Conservation (phyloP, 495 filamentous ascomycete species). For the Poronia punctata region DNA sequence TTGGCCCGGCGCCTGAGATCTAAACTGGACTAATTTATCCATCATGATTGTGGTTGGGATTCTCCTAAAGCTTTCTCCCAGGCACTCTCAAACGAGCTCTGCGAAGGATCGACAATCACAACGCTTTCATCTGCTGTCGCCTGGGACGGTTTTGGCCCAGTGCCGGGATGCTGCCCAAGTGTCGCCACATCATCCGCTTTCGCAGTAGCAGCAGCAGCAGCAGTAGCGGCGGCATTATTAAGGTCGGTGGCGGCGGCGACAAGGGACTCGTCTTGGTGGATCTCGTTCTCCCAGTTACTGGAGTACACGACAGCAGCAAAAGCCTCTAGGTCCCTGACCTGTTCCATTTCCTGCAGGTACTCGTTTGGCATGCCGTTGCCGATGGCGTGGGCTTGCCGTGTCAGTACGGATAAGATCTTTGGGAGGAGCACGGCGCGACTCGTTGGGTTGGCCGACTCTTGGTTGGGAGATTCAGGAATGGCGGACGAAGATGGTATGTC, state of each 20-base stretch:
- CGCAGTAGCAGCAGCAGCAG: constrained; percentile 3
- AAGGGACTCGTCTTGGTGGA: constrained; percentile 39
- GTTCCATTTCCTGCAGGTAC: constrained; percentile 78
- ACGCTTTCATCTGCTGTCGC: constrained; percentile 33
- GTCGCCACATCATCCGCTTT: constrained; percentile 6
- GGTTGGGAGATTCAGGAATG: constrained; percentile 20
- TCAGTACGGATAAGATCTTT: constrained; percentile 78
- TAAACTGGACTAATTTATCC: too few species aligned
- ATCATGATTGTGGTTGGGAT: too few species aligned
- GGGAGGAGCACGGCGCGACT: constrained; percentile 71
- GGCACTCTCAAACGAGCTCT: constrained; percentile 53
- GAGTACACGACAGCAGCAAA: constrained; percentile 93
- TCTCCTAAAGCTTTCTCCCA: constrained; percentile 50
- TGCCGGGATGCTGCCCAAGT: constrained; percentile 5
- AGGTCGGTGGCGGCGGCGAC: constrained; percentile 13
- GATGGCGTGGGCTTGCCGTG: constrained; percentile 81
- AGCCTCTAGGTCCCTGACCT: constrained; percentile 78
- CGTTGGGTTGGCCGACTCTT: constrained; percentile 27
- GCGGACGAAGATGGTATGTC: constrained; percentile 23
- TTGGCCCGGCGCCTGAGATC: too few species aligned
- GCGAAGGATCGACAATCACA: constrained; percentile 36
- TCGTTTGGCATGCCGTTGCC: constrained; percentile 81
- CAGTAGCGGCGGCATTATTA: constrained; percentile 4
- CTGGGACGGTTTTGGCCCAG: constrained; percentile 9
- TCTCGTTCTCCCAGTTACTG: constrained; percentile 76